Percentiles rank a stretch among this genome's conserved stretches.
phyloP scores from a whole-genome alignment of 2,329 filamentous ascomycete genomes.

The Zarea fungicola region DNA sequence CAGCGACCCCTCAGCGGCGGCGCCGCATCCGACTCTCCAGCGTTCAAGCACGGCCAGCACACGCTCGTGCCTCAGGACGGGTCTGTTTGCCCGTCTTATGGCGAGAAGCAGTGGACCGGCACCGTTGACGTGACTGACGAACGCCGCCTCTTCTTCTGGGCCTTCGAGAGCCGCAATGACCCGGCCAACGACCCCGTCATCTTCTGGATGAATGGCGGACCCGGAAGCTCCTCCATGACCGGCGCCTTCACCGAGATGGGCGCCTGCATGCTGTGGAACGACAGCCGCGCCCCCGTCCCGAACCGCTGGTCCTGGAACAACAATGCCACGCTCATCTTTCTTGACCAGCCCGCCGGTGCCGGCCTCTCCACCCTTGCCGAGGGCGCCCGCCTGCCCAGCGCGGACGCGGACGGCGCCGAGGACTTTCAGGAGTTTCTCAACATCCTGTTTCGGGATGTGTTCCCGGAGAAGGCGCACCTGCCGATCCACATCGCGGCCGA shows the following conservation, averaged over 20 bases:
- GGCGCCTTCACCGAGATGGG: conserved; percentile 17
- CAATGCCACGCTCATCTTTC: conserved; percentile 34
- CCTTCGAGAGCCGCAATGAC: conserved; percentile 22
- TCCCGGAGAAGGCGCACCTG: conserved; percentile 32
- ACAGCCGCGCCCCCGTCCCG: conserved; percentile 1
- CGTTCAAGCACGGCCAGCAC: conserved; percentile 15
- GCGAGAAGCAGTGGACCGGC: conserved; percentile 18
- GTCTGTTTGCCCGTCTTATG: conserved; percentile 13
- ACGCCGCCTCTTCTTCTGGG: conserved; percentile 22
- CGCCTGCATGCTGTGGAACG: conserved; percentile 14
- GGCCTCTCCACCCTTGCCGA: conserved; percentile 43
- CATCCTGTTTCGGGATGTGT: conserved; percentile 38
- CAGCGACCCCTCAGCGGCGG: neutral
- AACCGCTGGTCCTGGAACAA: conserved; percentile 20
- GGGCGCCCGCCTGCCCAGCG: conserved; percentile 23
- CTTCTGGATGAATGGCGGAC: conserved; percentile 40
- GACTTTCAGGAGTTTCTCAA: conserved; percentile 47
- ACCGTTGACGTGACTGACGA: conserved; percentile 18
- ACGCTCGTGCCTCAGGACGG: conserved; percentile 14
- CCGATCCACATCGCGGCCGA: conserved; percentile 45
- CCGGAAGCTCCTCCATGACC: conserved; percentile 15
- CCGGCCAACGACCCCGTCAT: conserved; percentile 31
- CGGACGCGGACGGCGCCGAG: conserved; percentile 37
- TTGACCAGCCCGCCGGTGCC: conserved; percentile 52
- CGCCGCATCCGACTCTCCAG: neutral